Conservation (phyloP, 768 basidiomycete species). For the Exidia glandulosa region DNA sequence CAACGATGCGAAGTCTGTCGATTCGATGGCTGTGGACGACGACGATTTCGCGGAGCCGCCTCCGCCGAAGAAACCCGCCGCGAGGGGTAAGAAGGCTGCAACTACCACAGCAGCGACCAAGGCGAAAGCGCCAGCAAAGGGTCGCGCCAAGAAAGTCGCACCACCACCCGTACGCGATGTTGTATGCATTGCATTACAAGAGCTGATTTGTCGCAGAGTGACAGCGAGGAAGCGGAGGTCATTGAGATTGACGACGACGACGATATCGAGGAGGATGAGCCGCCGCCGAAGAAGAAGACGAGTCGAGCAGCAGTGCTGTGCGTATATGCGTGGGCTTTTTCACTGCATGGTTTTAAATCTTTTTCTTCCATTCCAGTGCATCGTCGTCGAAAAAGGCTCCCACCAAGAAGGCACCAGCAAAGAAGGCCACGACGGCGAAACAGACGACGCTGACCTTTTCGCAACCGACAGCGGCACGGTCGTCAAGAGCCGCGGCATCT, state of each 20-base stretch:
- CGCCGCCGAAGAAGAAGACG: conserved; percentile 37
- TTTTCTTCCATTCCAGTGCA: not conserved
- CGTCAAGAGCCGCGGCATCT: conserved; percentile 56
- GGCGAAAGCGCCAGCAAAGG: conserved; percentile 29
- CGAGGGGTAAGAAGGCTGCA: conserved; percentile 18
- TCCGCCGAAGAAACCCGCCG: conserved; percentile 19
- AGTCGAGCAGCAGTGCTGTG: conserved; percentile 50
- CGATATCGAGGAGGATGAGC: conserved; percentile 37
- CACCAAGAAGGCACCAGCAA: conserved; percentile 32
- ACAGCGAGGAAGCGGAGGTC: conserved; percentile 43
- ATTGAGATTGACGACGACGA: conserved; percentile 41
- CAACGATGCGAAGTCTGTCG: conserved; percentile 36
- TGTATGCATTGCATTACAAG: conserved; percentile 29
- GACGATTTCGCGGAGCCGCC: conserved; percentile 15
- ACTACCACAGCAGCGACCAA: conserved; percentile 23
- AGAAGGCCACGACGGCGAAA: conserved; percentile 21
- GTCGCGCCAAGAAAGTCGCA: conserved; percentile 42
- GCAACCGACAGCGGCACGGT: conserved; percentile 40
- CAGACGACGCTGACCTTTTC: conserved; percentile 56
- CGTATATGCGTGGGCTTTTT: too few relatives aligned
- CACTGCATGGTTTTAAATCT: too few relatives aligned
- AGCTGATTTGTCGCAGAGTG: conserved; percentile 5
- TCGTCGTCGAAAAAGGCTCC: conserved; percentile 40
- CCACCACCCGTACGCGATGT: not conserved
- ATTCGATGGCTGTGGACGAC: conserved; percentile 70